Percentiles rank a stretch among this genome's conserved stretches.
phyloP scores from a whole-genome alignment of 495 filamentous ascomycete genomes.

The Annulohypoxylon nitens region DNA sequence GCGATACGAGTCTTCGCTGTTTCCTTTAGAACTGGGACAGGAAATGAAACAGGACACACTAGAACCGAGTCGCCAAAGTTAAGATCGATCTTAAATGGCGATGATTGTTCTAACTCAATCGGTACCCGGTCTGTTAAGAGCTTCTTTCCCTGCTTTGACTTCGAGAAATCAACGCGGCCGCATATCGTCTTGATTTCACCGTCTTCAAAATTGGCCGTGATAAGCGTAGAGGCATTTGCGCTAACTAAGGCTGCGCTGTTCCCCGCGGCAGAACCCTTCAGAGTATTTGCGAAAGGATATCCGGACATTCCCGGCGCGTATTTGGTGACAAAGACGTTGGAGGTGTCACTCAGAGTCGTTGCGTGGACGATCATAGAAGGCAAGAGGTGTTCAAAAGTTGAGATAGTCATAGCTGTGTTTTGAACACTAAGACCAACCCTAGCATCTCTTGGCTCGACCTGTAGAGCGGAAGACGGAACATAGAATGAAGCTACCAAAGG shows the following conservation, averaged over 20 bases:
- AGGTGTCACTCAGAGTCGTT: slow-evolving; percentile 43
- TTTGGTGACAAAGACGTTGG: slow-evolving; percentile 54
- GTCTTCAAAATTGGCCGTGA: slow-evolving; percentile 38
- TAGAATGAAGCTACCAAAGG: slow-evolving; percentile 58
- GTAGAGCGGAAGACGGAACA: slow-evolving; percentile 50
- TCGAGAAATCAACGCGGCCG: slow-evolving; percentile 48
- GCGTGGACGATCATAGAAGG: slow-evolving; percentile 42
- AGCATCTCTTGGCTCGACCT: slow-evolving; percentile 38
- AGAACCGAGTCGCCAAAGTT: slow-evolving; percentile 44
- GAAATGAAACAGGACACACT: slow-evolving; percentile 52
- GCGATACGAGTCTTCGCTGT: slow-evolving; percentile 57
- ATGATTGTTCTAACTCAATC: slow-evolving; percentile 49
- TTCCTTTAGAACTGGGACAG: slow-evolving; percentile 56
- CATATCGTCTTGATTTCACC: slow-evolving; percentile 40
- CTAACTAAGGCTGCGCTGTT: background rate
- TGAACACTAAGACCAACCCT: slow-evolving; percentile 46
- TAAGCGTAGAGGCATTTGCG: background rate
- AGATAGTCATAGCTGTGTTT: slow-evolving; percentile 15
- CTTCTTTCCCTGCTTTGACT: slow-evolving; percentile 41
- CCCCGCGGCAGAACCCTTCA: background rate
- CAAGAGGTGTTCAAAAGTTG: slow-evolving; percentile 33
- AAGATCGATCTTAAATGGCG: slow-evolving; percentile 53
- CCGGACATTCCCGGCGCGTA: slow-evolving; percentile 36
- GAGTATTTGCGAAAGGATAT: slow-evolving; percentile 22
- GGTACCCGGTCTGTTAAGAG: slow-evolving; percentile 50